Evolutionary conservation across 148 eudicot species (phyloP).

Genomic region (Linanthus parryae): DNA sequence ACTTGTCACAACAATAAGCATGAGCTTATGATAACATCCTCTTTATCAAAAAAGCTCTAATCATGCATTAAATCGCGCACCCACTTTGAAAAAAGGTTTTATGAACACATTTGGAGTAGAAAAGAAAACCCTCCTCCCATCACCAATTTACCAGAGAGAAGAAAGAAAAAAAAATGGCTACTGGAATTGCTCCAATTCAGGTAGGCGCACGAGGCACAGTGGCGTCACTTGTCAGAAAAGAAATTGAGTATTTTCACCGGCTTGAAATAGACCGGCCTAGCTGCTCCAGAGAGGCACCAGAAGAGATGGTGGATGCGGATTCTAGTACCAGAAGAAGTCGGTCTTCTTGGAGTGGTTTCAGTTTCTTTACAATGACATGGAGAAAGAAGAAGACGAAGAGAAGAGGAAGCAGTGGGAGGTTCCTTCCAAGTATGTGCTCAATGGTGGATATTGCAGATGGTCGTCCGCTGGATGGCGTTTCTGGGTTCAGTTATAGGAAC

Average conservation of each 20-base stretch:
- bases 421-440: constrained; percentile 67
- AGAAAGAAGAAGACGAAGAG: constrained; percentile 41
- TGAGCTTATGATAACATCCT: too few species aligned
- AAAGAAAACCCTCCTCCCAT: too few species aligned
- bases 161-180: too few species aligned
- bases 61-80: too few species aligned
- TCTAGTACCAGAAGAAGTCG: constrained; percentile 13
- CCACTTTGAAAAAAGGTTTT: too few species aligned
- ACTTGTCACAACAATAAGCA: too few species aligned
- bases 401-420: constrained; percentile 35
- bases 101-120: too few species aligned
- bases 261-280: constrained; percentile 27
- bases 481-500: constrained; percentile 49
- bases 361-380: constrained; percentile 38
- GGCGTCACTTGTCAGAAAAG: constrained; percentile 70
- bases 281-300: constrained; percentile 19
- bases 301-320: constrained; percentile 13
- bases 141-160: too few species aligned
- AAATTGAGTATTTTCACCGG: constrained; percentile 64
- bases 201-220: constrained; percentile 82
- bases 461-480: constrained; percentile 30
- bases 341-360: constrained; percentile 21
- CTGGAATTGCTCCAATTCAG: constrained; percentile 49
- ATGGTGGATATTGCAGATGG: constrained; percentile 53
- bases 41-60: too few species aligned